phyloP scores from a whole-genome alignment of 2,329 filamentous ascomycete species.

The Gyromitra esculenta region DNA sequence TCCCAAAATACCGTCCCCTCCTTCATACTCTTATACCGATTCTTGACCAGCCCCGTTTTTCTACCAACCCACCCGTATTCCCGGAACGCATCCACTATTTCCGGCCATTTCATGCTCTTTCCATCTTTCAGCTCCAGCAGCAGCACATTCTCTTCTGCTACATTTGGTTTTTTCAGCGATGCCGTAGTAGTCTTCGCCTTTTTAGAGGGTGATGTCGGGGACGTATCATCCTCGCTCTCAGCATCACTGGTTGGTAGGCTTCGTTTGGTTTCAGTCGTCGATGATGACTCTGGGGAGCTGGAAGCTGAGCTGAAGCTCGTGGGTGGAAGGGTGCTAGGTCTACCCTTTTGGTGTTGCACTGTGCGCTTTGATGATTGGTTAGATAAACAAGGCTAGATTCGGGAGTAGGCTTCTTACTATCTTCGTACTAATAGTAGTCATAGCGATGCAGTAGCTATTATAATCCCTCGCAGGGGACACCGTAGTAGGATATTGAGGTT shows the following conservation, averaged over 20 bases:
- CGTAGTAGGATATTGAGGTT: neutral
- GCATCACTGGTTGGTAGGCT: slow-evolving; percentile 2
- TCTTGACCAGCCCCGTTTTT: slow-evolving; percentile 32
- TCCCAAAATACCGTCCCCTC: slow-evolving; percentile 47
- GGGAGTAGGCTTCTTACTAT: neutral
- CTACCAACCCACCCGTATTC: slow-evolving; percentile 33
- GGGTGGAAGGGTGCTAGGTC: neutral
- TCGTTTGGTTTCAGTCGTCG: slow-evolving; percentile 2
- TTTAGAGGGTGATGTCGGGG: slow-evolving; percentile 17
- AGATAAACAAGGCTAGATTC: neutral
- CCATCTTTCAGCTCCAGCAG: slow-evolving; percentile 46
- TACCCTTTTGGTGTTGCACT: neutral
- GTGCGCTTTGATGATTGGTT: neutral
- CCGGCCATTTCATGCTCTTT: slow-evolving; percentile 35
- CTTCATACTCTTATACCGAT: slow-evolving; percentile 43
- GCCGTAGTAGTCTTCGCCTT: neutral
- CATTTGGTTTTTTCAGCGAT: slow-evolving; percentile 24
- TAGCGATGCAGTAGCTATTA: neutral
- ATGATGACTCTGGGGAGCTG: neutral
- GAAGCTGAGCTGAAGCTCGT: neutral
- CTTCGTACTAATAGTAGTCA: neutral
- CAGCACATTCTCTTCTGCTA: slow-evolving; percentile 33
- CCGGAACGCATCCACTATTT: slow-evolving; percentile 34
- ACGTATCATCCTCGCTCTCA: neutral
- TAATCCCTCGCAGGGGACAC: no score